Base-by-base conservation (phyloP, 2,329 filamentous ascomycete genomes). In the Hymenoscyphus linearis region DNA sequence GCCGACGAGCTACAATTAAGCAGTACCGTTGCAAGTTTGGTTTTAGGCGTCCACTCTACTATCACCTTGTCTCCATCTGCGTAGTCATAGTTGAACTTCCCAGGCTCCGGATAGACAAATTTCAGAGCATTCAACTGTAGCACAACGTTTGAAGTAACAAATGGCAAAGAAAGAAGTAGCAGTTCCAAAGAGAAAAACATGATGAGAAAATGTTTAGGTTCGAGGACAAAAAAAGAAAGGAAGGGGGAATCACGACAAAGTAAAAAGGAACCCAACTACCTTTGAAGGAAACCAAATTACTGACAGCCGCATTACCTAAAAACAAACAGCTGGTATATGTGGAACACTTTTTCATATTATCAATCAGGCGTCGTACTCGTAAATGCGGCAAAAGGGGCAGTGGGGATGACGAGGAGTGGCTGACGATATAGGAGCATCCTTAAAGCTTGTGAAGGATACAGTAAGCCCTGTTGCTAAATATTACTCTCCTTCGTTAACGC, bases 1-100 rank as follows among this genome's bases (percentile, higher is more conserved):
- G 26, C 16, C 7, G 58, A 18, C n/a, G 58, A 44, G 14, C 53
- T 56, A 52, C 58, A 60, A 36, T 60, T 60, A 1, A 60, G 27
- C 14, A 26, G 47, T 10, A 60, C 40, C 16, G 18, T 10, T 26
- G 58, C 16, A 13, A 60, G 37, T 37, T 35, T 14, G 9, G 35
- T 26, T 13, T 14, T 14, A 18, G 58, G 53, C 16, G 34, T 50
- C 58, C 58, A 60, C 16, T 55, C 27, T 10, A 60, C 58, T 47
- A 60, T 56, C 10, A 37, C 58, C 53, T 50, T 50, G 34, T 60
- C 58, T 7, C 58, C 58, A 34, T 56, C 53, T 4, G 36, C 35
- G 12, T 56, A 56, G 13, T 31, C 34, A 27, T 60, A 56, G 18
- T 52, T 40, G 35, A 56, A 56, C 37, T 56, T 50, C 5, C 58